These are phyloP conservation scores for Bonia amplexicaulis DNA, from an alignment of 176 grass and related monocot genomes.

Conservation along the genomic window DNA sequence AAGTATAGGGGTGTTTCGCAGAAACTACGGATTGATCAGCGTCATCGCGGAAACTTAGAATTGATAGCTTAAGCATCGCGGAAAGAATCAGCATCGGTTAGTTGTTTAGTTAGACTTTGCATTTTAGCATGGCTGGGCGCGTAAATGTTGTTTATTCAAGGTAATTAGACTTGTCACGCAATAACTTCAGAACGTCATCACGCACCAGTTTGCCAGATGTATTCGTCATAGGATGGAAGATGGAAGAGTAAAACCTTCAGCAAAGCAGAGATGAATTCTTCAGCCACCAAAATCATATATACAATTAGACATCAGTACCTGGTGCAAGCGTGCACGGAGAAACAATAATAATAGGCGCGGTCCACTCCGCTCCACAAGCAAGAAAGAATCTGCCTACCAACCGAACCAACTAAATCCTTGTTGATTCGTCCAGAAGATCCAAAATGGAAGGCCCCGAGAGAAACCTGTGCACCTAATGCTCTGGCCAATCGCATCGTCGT, in stretches of 20 bases:
- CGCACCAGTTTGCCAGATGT: not conserved
- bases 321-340: not conserved
- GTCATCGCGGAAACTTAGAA: no score
- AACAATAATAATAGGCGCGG: not conserved
- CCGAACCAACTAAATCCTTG: not conserved
- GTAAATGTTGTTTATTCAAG: not conserved
- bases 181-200: not conserved
- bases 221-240: not conserved
- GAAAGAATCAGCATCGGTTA: no score
- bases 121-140: not conserved
- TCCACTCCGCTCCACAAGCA: not conserved
- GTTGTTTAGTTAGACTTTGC: not conserved
- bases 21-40: no score
- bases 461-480: conserved; percentile 5
- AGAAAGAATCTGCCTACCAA: conserved; percentile 9
- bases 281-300: not conserved
- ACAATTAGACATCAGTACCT: not conserved
- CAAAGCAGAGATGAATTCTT: not conserved
- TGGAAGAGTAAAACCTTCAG: not conserved
- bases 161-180: not conserved
- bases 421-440: conserved; percentile 8
- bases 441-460: not conserved
- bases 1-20: no score
- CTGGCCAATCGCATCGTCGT: not conserved
- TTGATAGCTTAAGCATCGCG: no score